Base-by-base conservation (phyloP, 129 eudicot genomes). In the Artemisia annua region DNA sequence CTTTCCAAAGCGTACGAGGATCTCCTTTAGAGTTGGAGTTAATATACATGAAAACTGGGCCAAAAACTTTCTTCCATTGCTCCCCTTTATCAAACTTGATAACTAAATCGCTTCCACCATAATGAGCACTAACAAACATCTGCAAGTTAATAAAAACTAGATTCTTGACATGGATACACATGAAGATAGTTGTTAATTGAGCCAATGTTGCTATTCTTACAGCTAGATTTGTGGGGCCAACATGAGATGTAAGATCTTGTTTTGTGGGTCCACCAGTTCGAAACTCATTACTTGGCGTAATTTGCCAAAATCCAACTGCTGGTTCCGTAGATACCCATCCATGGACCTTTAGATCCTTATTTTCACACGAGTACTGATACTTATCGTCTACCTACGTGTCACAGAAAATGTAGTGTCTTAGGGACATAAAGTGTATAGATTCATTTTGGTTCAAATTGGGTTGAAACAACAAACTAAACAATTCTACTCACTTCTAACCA, bases 31-130 rank as follows among this genome's bases (percentile, higher is more conserved):
- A 46, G 11, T 26, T 75, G 4, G 90, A 75, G 63, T 93, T 87
- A 1, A 93, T 73, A 74, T 85, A 81, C 43, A 87, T 78, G 72
- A 82, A 93, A 80, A 87, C 92, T 0, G 98, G 98, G 16, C 98
- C 98, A 61, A 89, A 92, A 35, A 85, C 91, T 81, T 85, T 92
- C 85, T 89, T 92, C 98, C 96, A 93, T 39, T 66, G 69, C 73
- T 93, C 98, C 8, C 95, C 95, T 24, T 82, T 67, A 0, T 78
- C 81, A 71, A 93, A 87, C 69, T 85, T 87, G 24, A 80, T 50
- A 58, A 82, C 89, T 72, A 93, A 53, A 75, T 89, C 92, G 1
- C 66, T 70, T 68, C 96, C 98, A 0, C 80, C 86, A 70, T 92
- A 92, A 52, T 92, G 98, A 59, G 90, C 87, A 65, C 97, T 93